Conservation (phyloP, 208 protist genomes). For the Trypanosoma vivax region DNA sequence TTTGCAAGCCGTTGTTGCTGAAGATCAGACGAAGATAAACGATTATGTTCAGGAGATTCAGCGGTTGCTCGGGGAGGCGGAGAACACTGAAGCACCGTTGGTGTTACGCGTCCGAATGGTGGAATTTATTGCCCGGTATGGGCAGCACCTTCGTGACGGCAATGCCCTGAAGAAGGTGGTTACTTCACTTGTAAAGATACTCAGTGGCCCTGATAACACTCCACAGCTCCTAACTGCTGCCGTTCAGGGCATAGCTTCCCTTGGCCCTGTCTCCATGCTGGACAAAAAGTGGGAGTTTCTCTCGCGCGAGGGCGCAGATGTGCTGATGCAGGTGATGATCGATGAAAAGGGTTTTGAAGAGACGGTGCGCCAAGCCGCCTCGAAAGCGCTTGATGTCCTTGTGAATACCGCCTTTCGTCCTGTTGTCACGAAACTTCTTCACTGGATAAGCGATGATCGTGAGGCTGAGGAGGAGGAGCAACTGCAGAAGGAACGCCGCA, state of each 20-base stretch:
- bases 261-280: conserved; percentile 70
- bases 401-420: conserved; percentile 58
- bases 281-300: conserved; percentile 81
- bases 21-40: conserved; percentile 44
- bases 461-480: conserved; percentile 78
- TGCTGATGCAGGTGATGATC: conserved; percentile 85
- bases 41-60: conserved; percentile 44
- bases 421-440: conserved; percentile 78
- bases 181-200: conserved; percentile 70
- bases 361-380: conserved; percentile 51
- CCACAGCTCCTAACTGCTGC: conserved; percentile 70
- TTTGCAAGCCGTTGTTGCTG: conserved; percentile 45
- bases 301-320: conserved; percentile 75
- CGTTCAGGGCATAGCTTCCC: conserved; percentile 62
- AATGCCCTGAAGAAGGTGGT: conserved; percentile 71
- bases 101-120: conserved; percentile 68
- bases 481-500: conserved; percentile 68
- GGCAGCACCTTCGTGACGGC: conserved; percentile 56
- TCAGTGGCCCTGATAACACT: conserved; percentile 67
- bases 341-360: conserved; percentile 74
- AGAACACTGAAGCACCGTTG: conserved; percentile 53
- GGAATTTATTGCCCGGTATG: conserved; percentile 60
- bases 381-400: conserved; percentile 67
- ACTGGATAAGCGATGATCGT: conserved; percentile 82
- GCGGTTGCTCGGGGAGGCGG: conserved; percentile 49